Evolutionary conservation across 192 early-diverging fungal genomes (phyloP).

Genomic region (Podila verticillata): DNA sequence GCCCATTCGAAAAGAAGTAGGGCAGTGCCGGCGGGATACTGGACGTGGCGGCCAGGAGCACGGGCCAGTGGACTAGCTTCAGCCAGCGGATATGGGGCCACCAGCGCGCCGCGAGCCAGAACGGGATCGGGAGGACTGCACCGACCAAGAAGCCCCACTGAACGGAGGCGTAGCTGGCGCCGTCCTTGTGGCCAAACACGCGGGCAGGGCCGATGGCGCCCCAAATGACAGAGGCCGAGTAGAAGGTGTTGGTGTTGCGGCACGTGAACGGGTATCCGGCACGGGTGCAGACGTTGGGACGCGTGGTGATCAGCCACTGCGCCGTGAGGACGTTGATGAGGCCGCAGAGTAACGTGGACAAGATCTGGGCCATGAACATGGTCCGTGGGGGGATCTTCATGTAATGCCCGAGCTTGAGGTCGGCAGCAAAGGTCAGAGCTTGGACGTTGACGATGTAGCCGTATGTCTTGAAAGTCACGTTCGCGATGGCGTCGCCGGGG

Average conservation of each 20-base stretch:
- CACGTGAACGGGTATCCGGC: constrained; percentile 59
- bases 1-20: constrained; percentile 53
- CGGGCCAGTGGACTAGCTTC: constrained; percentile 69
- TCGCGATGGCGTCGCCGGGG: constrained; percentile 61
- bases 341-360: constrained; percentile 61
- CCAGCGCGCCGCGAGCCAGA: constrained; percentile 3
- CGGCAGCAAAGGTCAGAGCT: constrained; percentile 73
- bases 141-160: constrained; percentile 44
- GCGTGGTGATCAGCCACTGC: constrained; percentile 24
- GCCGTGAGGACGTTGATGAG: constrained; percentile 53
- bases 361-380: constrained; percentile 70
- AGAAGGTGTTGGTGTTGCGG: constrained; percentile 33
- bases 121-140: constrained; percentile 19
- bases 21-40: constrained; percentile 68
- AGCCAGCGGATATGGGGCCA: constrained; percentile 49
- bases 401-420: constrained; percentile 82
- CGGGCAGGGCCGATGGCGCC: constrained; percentile 66
- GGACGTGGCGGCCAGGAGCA: constrained; percentile 67
- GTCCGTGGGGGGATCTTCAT: constrained; percentile 74
- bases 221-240: constrained; percentile 73
- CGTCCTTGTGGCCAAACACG: constrained; percentile 55
- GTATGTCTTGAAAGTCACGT: constrained; percentile 69
- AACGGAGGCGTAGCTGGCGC: constrained; percentile 10
- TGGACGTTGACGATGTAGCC: constrained; percentile 74
- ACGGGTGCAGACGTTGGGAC: constrained; percentile 51